Conservation (phyloP, 2,329 filamentous ascomycete genomes). For the Penicillium sp. region DNA sequence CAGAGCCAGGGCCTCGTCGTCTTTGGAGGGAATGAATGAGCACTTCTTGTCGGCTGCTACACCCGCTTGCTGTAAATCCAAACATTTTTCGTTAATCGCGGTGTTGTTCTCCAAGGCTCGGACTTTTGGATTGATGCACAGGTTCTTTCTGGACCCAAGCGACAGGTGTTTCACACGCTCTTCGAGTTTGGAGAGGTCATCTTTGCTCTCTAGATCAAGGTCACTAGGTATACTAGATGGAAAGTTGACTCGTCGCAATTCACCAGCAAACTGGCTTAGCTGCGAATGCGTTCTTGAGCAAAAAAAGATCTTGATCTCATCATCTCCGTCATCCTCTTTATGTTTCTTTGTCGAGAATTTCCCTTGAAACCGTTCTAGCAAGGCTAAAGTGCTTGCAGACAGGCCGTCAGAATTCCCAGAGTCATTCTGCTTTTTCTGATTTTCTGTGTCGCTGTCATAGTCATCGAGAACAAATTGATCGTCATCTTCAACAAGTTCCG, state of each 20-base stretch:
- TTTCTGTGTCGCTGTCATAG: constrained; percentile 57
- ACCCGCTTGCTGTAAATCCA: constrained; percentile 73
- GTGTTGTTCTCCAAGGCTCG: constrained; percentile 58
- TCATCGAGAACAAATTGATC: constrained; percentile 68
- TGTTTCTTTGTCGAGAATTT: constrained; percentile 29
- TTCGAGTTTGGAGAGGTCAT: constrained; percentile 27
- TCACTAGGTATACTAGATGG: constrained; percentile 59
- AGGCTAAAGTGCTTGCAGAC: constrained; percentile 64
- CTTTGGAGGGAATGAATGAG: constrained; percentile 66
- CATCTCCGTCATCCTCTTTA: constrained; percentile 45
- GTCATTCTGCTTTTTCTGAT: constrained; percentile 20
- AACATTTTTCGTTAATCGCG: constrained; percentile 85
- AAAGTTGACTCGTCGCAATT: constrained; percentile 68
- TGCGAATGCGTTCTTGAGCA: constrained; percentile 91
- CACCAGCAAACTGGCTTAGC: constrained; percentile 74
- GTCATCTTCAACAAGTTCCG: constrained; percentile 43
- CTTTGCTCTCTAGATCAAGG: constrained; percentile 18
- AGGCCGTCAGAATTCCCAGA: constrained; percentile 42
- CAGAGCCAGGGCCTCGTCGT: constrained; percentile 61
- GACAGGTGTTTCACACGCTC: constrained; percentile 72
- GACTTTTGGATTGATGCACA: constrained; percentile 83
- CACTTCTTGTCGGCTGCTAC: constrained; percentile 60
- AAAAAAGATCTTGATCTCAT: constrained; percentile 76
- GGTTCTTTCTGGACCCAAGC: constrained; percentile 73
- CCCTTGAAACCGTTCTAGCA: constrained; percentile 60